phyloP scores from a whole-genome alignment of 257 asterid species.

The Fraxinus excelsior region DNA sequence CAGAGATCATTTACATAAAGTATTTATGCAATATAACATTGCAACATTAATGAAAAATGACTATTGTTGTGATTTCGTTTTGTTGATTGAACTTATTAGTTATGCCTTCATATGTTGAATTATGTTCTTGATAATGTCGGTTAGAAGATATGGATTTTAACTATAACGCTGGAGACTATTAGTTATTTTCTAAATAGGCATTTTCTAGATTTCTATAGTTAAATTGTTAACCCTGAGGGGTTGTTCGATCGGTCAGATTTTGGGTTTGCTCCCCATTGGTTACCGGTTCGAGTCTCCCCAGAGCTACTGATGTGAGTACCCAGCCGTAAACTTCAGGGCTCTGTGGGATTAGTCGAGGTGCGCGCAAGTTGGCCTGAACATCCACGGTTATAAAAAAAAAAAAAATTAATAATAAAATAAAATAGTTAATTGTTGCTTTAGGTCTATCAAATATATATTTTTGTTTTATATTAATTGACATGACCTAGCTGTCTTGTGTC shows the following conservation, averaged over 20 bases:
- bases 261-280: too few relatives aligned
- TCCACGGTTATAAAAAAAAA: too few relatives aligned
- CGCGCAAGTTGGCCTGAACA: too few relatives aligned
- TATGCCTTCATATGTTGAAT: neutral
- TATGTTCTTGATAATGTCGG: neutral
- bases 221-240: too few relatives aligned
- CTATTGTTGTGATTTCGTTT: neutral
- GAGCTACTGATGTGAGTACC: too few relatives aligned
- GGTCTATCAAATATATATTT: neutral
- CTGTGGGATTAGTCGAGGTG: too few relatives aligned
- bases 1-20: neutral
- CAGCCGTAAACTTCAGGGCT: too few relatives aligned
- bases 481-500: neutral
- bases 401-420: too few relatives aligned
- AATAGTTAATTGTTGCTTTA: neutral
- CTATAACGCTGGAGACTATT: neutral
- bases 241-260: too few relatives aligned
- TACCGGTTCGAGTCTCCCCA: too few relatives aligned
- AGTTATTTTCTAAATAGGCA: neutral
- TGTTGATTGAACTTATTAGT: neutral
- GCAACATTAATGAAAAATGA: neutral
- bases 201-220: neutral
- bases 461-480: neutral
- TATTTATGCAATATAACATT: neutral
- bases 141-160: neutral